Evolutionary conservation across 306 rosid genomes (phyloP), one percentile per base, ranked within the genome.

Genomic region (Lathyrus aphaca): DNA sequence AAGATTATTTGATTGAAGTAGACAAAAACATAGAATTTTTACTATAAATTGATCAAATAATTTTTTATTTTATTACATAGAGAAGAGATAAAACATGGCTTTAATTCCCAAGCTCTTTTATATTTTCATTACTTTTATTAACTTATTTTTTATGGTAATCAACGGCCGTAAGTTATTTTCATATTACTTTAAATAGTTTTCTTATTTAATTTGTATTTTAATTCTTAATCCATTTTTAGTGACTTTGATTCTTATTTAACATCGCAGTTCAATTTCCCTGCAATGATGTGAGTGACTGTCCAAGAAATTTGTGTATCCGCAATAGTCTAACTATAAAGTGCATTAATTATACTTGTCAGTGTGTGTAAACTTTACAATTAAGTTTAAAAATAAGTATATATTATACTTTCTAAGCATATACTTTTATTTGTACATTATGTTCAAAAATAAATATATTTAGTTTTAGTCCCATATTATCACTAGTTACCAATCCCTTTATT

Each of bases 261-360:
- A 18, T 18, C 0, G 23, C 56, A 50, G 56, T 10, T 50, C 14
- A 18, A 50, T 15, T 46, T 46, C 17, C 53, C 11, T 50, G 56
- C 29, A 9, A 10, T 50, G 5, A 50, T 3, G 27, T 3, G 0
- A 18, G 12, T 8, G 56, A 50, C 9, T 50, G 56, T 50, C 56
- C 56, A 50, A 50, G 27, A 50, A 14, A 50, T 50, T 8, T 50
- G 56, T 50, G 56, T 18, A 18, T 50, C 14, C 56, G 56, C 21
- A 50, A 50, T 50, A 50, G 56, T 18, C 6, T 50, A 17, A 50
- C 56, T 17, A 11, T 3, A 4, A 18, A 5, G 14, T 50, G 56
- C 5, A 11, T 50, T 50, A 50, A 50, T 4, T 50, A 50, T 18
- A 18, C 10, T 17, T 50, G 56, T 50, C 6, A 50, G 27, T 50